These are phyloP conservation scores for Linanthus parryae DNA, from an alignment of 148 eudicot species.

Conservation along the genomic window DNA sequence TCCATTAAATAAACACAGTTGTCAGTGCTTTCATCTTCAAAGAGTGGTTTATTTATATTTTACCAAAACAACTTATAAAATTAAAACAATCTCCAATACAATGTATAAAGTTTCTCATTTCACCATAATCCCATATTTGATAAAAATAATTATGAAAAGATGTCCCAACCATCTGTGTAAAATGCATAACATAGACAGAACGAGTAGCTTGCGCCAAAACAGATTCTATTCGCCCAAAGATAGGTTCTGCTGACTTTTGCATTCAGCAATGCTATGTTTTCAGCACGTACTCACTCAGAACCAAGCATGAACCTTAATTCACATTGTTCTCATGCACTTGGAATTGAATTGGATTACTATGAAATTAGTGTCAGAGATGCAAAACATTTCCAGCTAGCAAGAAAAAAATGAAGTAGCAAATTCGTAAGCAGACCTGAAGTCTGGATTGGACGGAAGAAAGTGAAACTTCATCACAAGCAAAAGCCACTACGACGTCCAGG, in stretches of 20 bases:
- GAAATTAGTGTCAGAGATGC: background rate
- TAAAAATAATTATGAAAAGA: no score
- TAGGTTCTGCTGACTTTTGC: background rate
- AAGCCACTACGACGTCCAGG: conserved; percentile 78
- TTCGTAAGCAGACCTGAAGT: conserved; percentile 32
- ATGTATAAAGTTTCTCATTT: no score
- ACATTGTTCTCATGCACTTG: background rate
- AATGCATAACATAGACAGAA: no score
- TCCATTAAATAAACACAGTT: no score
- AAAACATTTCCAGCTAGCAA: background rate
- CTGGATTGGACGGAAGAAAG: conserved; percentile 26
- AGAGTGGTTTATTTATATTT: no score
- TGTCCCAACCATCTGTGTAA: no score
- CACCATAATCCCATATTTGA: no score
- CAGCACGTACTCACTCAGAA: background rate
- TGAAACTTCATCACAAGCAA: conserved; percentile 36
- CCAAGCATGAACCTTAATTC: background rate
- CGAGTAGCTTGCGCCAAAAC: no score
- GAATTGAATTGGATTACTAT: background rate
- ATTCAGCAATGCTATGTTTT: background rate
- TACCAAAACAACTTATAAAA: no score
- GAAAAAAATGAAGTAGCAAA: background rate
- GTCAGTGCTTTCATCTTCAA: no score
- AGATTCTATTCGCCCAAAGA: no score
- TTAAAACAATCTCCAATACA: no score